Evolutionary conservation across 2,329 filamentous ascomycete genomes (phyloP).

Genomic region (Leptographium wingfieldii): DNA sequence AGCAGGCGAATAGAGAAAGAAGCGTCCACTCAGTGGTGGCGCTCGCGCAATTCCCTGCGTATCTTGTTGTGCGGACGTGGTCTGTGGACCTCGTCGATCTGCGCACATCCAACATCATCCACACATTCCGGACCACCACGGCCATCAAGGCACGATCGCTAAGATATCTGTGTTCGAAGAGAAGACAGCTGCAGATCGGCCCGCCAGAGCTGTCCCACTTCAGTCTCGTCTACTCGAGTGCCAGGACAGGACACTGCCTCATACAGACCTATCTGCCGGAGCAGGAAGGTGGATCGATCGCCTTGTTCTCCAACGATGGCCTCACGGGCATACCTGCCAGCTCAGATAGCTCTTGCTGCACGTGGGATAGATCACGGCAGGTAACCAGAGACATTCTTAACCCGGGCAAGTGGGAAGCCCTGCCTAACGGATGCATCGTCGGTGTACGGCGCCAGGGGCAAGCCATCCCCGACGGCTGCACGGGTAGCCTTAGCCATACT

Average conservation of each 20-base stretch:
- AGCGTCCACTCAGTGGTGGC: constrained; percentile 46
- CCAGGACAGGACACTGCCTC: constrained; percentile 47
- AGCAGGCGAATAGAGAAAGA: constrained; percentile 23
- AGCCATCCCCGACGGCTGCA: background rate
- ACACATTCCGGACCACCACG: constrained; percentile 44
- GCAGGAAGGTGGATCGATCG: constrained; percentile 41
- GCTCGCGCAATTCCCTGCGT: constrained; percentile 43
- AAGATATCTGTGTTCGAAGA: constrained; percentile 43
- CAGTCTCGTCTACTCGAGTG: constrained; percentile 50
- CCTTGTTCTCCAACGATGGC: constrained; percentile 38
- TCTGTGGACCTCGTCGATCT: constrained; percentile 51
- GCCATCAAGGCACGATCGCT: constrained; percentile 47
- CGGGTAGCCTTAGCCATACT: constrained; percentile 9
- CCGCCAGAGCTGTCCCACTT: constrained; percentile 46
- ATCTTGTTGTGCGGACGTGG: constrained; percentile 45
- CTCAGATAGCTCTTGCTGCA: constrained; percentile 30
- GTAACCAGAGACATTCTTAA: constrained; percentile 41
- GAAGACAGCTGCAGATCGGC: constrained; percentile 38
- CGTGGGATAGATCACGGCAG: constrained; percentile 39
- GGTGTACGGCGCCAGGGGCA: constrained; percentile 39
- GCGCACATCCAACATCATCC: constrained; percentile 39
- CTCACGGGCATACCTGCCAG: constrained; percentile 15
- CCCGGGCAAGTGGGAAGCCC: constrained; percentile 52
- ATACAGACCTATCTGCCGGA: constrained; percentile 50
- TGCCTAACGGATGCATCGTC: constrained; percentile 47